Evolutionary conservation across 805 yeast species (phyloP), one percentile per base, ranked within the genome.

Genomic region (Candida krabiensis): DNA sequence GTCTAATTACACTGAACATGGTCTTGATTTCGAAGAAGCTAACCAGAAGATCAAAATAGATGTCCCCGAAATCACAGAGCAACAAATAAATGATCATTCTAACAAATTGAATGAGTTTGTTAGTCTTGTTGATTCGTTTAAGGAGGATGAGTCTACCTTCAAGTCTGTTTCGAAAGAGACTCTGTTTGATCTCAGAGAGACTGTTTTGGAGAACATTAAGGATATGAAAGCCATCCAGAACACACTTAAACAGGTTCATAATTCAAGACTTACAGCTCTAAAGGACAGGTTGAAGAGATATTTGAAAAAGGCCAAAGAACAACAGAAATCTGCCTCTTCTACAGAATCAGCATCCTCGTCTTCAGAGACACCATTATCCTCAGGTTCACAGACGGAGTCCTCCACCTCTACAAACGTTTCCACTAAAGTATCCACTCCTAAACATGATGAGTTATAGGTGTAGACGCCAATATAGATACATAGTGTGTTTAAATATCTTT

Each of bases 21-120:
- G 70, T 0, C 53, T 80, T 18, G 76, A 80, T 49, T 77, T 73
- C 43, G 76, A 73, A 23, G 67, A 70, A 37, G 80, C 77, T 49
- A 73, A 71, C 41, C 61, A 64, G 24, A 69, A 73, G 43, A 54
- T 78, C 31, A 69, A 67, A 37, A 30, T 56, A 18, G 48, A 55
- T n/a, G 42, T 44, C 9, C 57, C 61, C 13, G 56, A 51, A 13
- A 29, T 55, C 3, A 49, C 50, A 6, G 60, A 57, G 36, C 42
- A 40, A 11, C 57, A 61, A 9, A 52, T 66, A 22, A 60, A 64
- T 23, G 32, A 34, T 2, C 43, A 44, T 2, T 53, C 60, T 34
- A 46, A 47, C 16, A 49, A 48, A 4, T 36, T 67, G 14, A 52
- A 55, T 16, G 43, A 47, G 3, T 53, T 60, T n/a, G 43, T 63